Percentiles rank a stretch among this genome's conserved stretches.
Conservation (phyloP, 2,329 filamentous ascomycete species). For the Myriosclerotinia duriaeana region DNA sequence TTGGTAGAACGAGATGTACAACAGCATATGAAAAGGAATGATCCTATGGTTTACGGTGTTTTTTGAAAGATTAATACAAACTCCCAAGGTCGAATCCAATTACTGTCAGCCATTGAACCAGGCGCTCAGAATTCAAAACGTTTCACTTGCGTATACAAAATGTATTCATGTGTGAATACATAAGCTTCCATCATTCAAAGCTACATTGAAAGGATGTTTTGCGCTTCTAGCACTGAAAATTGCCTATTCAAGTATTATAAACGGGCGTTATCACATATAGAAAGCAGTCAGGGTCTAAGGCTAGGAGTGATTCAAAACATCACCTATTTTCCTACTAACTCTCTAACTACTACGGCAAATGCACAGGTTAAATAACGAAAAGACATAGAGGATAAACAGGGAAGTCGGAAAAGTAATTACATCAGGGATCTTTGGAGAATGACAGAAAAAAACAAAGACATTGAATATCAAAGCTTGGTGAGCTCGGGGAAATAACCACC, state of each 20-base stretch:
- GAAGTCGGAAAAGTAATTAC: neutral
- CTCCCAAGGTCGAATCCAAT: neutral
- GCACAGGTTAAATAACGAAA: neutral
- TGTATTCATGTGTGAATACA: neutral
- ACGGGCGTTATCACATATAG: neutral
- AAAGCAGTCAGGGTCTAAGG: neutral
- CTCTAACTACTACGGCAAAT: neutral
- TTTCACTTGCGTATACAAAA: neutral
- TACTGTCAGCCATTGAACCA: neutral
- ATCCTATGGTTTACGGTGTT: neutral
- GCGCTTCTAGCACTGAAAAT: neutral
- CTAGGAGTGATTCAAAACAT: neutral
- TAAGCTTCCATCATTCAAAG: neutral
- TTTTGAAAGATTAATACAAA: neutral
- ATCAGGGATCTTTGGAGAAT: neutral
- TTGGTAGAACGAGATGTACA: conserved; percentile 2
- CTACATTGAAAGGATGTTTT: neutral
- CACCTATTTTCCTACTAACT: neutral
- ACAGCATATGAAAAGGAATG: neutral
- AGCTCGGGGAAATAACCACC: neutral
- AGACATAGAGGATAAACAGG: neutral
- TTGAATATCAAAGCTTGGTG: neutral
- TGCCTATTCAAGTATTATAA: neutral
- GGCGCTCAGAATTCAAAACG: neutral
- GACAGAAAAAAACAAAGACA: neutral